phyloP scores from a whole-genome alignment of 2,329 filamentous ascomycete species.

The Phialocephala subalpina region DNA sequence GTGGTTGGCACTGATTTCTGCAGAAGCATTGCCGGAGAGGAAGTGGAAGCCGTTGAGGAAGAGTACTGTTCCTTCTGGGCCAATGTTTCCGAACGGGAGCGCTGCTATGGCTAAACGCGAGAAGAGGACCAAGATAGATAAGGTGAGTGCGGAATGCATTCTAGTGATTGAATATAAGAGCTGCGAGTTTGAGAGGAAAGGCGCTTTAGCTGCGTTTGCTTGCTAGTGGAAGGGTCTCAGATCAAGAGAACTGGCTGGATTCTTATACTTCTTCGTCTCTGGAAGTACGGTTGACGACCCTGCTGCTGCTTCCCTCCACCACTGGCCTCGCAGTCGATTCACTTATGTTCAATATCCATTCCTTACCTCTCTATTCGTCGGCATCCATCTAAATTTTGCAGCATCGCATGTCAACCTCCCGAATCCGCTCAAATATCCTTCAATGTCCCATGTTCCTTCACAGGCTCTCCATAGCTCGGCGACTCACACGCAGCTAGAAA shows the following conservation, averaged over 20 bases:
- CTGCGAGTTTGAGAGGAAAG: background rate
- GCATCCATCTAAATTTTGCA: no score
- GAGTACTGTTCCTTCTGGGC: constrained; percentile 19
- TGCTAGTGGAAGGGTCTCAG: no score
- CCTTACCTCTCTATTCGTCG: no score
- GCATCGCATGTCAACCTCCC: no score
- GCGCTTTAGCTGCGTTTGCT: no score
- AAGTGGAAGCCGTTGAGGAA: constrained; percentile 82
- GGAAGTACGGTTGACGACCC: no score
- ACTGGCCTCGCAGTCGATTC: no score
- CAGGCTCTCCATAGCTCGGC: background rate
- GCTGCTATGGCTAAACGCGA: background rate
- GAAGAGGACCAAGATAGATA: background rate
- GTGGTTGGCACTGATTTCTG: constrained; percentile 79
- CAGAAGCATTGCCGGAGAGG: constrained; percentile 72
- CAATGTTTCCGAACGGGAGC: constrained; percentile 20
- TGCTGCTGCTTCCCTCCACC: no score
- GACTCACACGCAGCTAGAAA: background rate
- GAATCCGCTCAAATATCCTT: background rate
- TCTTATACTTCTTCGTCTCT: background rate
- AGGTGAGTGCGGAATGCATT: background rate
- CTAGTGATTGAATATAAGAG: background rate
- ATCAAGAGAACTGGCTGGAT: background rate
- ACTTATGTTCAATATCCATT: no score
- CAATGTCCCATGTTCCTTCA: background rate